Base-by-base conservation (phyloP, 1,139 yeast genomes). In the Sugiyamaella castrensis region DNA sequence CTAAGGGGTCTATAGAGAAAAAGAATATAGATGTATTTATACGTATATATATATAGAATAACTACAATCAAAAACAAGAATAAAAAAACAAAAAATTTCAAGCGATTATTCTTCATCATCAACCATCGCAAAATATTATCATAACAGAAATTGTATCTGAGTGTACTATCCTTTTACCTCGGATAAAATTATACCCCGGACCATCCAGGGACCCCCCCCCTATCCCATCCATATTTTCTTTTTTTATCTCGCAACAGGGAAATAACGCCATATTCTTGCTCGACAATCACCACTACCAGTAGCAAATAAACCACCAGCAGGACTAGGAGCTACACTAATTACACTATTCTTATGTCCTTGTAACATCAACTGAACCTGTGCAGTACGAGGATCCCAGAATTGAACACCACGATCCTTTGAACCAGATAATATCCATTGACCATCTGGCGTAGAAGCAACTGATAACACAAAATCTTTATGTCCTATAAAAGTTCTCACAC, bases 211-310 rank as follows among this genome's bases (percentile, higher is more conserved):
- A 2, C 34, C 15, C 34, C 6, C 15, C 34, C 15, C 34, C 6
- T 31, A 13, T 31, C 38, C n/a, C 19, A 16, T 11, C 38, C n/a
- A 39, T 8, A 46, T 29, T 34, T 13, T 24, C 31, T 12, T 10
- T 9, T 9, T 16, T 8, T 15, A 53, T 35, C 57, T 47, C 2
- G 50, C 53, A n/a, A 55, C 61, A 7, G 65, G 64, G 38, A 46
- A 56, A 55, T 70, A 87, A 66, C 82, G 81, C 98, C 98, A 92
- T 64, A 92, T 86, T 71, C 97, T 80, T 37, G 98, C 98, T 68
- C 91, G 87, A 70, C 96, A 91, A 71, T 92, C 98, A 66, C 98
- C 98, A 69, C 91, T 81, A 53, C 98, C 98, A 13, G 98, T 91
- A 48, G 98, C 98, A 75, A 92, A 92, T 58, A 88, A 82, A 40